phyloP scores from a whole-genome alignment of 495 filamentous ascomycete species.

The Hyphodiscus hymeniophilus region DNA sequence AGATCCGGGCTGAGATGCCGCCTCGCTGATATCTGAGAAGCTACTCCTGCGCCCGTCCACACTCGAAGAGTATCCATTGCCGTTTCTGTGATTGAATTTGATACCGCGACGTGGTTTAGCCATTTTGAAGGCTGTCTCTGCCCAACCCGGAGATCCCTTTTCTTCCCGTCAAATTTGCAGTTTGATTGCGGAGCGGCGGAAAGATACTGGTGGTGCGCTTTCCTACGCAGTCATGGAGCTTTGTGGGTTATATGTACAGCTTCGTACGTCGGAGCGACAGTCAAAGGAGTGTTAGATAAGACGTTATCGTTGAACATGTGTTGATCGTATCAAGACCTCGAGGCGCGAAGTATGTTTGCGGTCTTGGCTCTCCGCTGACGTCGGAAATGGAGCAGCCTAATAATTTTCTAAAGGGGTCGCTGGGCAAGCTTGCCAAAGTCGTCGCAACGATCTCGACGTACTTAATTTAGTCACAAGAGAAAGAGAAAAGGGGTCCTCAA shows the following conservation, averaged over 20 bases:
- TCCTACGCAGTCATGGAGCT: constrained; percentile 2
- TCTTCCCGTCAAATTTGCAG: constrained; percentile 7
- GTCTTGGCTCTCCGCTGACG: constrained; percentile 9
- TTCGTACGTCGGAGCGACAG: not conserved
- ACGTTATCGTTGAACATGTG: not conserved
- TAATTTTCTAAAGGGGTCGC: constrained; percentile 2
- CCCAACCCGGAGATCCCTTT: constrained; percentile 6
- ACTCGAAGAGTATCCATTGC: constrained; percentile 35
- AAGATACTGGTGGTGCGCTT: not conserved
- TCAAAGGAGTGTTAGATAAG: not conserved
- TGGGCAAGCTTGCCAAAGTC: constrained; percentile 16
- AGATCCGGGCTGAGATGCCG: constrained; percentile 43
- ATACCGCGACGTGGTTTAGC: constrained; percentile 73
- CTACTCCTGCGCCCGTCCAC: constrained; percentile 53
- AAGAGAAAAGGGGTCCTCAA: no score
- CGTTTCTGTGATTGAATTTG: constrained; percentile 66
- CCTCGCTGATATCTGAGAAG: constrained; percentile 77
- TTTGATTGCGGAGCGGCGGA: constrained; percentile 3
- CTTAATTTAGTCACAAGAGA: no score
- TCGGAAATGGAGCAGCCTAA: constrained; percentile 9
- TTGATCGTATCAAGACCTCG: not conserved
- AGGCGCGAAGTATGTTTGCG: no score
- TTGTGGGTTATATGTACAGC: not conserved
- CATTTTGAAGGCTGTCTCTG: constrained; percentile 36
- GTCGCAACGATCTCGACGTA: not conserved